phyloP scores from a whole-genome alignment of 352 stramenopile genomes.

The Globisporangium acanthophoron region DNA sequence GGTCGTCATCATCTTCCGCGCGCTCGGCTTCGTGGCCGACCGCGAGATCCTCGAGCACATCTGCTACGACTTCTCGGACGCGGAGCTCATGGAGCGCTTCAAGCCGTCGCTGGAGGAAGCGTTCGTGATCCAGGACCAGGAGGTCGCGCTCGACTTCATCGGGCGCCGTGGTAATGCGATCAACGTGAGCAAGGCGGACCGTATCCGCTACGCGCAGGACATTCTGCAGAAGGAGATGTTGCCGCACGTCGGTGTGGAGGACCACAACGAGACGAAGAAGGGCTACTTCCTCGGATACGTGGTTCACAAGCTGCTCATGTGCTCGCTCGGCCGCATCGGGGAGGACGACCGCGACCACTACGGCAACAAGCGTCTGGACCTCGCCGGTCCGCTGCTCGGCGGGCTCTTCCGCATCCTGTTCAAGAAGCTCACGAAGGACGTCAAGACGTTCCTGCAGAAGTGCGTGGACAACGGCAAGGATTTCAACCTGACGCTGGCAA shows the following conservation, averaged over 20 bases:
- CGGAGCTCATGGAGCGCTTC: conserved; percentile 99
- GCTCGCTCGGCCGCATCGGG: conserved; percentile 94
- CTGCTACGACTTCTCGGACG: conserved; percentile 97
- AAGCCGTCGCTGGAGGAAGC: conserved; percentile 98
- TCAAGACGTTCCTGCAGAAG: conserved; percentile 92
- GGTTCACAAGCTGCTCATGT: conserved; percentile 99
- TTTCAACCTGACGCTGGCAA: conserved; percentile 97
- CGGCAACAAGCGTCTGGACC: conserved; percentile 99
- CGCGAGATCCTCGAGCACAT: conserved; percentile 99
- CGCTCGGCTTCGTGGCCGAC: conserved; percentile 94
- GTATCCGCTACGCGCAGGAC: conserved; percentile 97
- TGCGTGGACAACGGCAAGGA: conserved; percentile 90
- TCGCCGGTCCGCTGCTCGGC: conserved; percentile 96
- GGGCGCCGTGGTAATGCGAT: conserved; percentile 92
- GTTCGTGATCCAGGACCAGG: conserved; percentile 97
- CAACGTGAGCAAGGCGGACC: conserved; percentile 96
- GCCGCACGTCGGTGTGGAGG: conserved; percentile 97
- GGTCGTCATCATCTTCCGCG: conserved; percentile 99
- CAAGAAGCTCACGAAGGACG: conserved; percentile 98
- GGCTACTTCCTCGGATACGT: conserved; percentile 99
- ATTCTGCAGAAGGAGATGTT: conserved; percentile 99
- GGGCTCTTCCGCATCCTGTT: conserved; percentile 98
- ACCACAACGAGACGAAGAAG: conserved; percentile 97
- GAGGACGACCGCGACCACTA: conserved; percentile 99
- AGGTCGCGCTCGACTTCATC: conserved; percentile 99